phyloP scores from a whole-genome alignment of 257 asterid species.

The Solanum raphanifolium region DNA sequence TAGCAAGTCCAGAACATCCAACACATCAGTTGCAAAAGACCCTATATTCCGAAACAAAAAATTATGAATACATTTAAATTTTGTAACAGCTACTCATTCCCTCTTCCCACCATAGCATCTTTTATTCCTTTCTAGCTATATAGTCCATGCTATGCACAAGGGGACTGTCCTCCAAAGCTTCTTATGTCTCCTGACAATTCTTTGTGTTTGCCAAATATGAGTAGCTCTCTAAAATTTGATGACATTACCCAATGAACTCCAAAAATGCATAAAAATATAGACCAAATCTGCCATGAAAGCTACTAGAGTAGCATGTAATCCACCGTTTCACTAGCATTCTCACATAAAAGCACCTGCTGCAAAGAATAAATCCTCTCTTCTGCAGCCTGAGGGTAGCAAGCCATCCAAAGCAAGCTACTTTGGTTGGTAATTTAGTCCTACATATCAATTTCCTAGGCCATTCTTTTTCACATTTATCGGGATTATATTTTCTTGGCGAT shows the following conservation, averaged over 20 bases:
- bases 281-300: background rate
- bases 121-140: background rate
- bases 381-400: background rate
- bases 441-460: background rate
- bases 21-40: background rate
- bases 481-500: background rate
- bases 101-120: background rate
- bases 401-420: background rate
- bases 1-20: background rate
- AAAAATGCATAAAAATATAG: background rate
- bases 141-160: background rate
- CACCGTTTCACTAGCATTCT: background rate
- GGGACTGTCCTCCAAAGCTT: background rate
- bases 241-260: background rate
- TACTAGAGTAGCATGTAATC: background rate
- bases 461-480: background rate
- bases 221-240: background rate
- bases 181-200: background rate
- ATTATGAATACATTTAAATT: background rate
- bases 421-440: background rate
- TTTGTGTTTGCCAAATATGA: background rate
- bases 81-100: background rate
- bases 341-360: background rate
- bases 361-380: background rate
- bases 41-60: background rate